Base-by-base conservation (phyloP, 108 stramenopile genomes). In the Cyclotella choctawhatcheeana region DNA sequence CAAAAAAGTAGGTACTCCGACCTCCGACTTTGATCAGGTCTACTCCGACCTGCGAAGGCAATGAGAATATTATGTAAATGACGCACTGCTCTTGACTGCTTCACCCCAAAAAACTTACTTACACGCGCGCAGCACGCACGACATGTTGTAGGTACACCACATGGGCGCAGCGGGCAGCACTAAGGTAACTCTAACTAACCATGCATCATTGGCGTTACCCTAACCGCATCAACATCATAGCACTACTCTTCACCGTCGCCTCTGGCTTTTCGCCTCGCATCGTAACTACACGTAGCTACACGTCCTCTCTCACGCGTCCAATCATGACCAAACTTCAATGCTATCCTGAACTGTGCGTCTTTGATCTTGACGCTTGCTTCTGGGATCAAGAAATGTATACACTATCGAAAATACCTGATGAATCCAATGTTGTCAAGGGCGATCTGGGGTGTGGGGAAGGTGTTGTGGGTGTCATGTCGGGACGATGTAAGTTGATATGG, bases 361-460 rank as follows among this genome's bases (percentile, higher is more conserved):
- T 90, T 58, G 93, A 94, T 71, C 58, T 96, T 37, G 96, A 96
- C 82, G 90, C 90, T 4, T 96, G 96, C 66, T 83, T 96, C 50
- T 96, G 96, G 96, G 87, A 88, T 74, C 86, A 93, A 71, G 96
- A 96, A 80, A 96, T 96, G 96, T 96, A 87, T 69, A 82, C 84
- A 52, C 79, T 96, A 60, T 53, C 79, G 0, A 64, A 70, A 5
- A 67, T 94, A 12, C 93, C 93, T 0, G 44, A 53, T n/a, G 56
- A 53, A 7, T 61, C 76, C 31, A 68, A 83, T 24, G 76, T 83
- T 8, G 86, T 89, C 25, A 77, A 33, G 60, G 93, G 93, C 5
- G 85, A 87, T 48, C 82, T 96, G 66, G 91, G 86, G 0, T 62
- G 86, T 22, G 91, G 92, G 6, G 81, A 93, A 69, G 95, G 95